Evolutionary conservation across 768 basidiomycete species (phyloP), one percentile per base, ranked within the genome.

Genomic region (Asterophora lycoperdoides): DNA sequence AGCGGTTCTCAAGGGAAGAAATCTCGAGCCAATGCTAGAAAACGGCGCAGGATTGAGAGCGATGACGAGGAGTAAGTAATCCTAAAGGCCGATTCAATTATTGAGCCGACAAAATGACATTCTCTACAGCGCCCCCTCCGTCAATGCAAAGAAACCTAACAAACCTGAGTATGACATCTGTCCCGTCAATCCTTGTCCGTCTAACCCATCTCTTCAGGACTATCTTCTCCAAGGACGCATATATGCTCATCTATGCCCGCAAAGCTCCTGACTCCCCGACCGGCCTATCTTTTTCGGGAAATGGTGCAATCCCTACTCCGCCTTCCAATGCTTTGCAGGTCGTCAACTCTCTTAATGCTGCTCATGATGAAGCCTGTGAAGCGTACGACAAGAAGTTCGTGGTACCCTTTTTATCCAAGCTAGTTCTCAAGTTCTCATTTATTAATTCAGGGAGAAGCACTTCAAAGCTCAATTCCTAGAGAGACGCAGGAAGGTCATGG

Each of bases 241-340:
- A 98, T 67, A 95, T 97, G 93, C 76, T 97, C 28, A 84, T 98
- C 46, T 98, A 97, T 65, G 77, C 80, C 32, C 79, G 81, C 9
- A 74, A 71, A 55, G 59, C 50, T 10, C 15, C 28, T 28, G n/a
- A 42, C 29, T 26, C 23, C n/a, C 32, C 29, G 1, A 30, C 7
- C 19, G 29, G 37, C 11, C 13, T 35, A 4, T 28, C 39, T 15
- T 19, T 32, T 5, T 17, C 19, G 18, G 34, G 23, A 13, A 39
- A 40, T 10, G 28, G 26, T 8, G 44, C 46, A 2, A 41, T 44
- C 8, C 52, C 52, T 23, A 36, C 23, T 29, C 85, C 84, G 26
- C 86, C 88, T 1, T 55, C 66, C 26, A 72, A 72, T 38, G 87
- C 85, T 5, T 55, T 72, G 45, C 66, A 75, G 28, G 71, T 79